phyloP scores from a whole-genome alignment of 345 rosid species.

The thale cress (Arabidopsis thaliana) region DNA sequence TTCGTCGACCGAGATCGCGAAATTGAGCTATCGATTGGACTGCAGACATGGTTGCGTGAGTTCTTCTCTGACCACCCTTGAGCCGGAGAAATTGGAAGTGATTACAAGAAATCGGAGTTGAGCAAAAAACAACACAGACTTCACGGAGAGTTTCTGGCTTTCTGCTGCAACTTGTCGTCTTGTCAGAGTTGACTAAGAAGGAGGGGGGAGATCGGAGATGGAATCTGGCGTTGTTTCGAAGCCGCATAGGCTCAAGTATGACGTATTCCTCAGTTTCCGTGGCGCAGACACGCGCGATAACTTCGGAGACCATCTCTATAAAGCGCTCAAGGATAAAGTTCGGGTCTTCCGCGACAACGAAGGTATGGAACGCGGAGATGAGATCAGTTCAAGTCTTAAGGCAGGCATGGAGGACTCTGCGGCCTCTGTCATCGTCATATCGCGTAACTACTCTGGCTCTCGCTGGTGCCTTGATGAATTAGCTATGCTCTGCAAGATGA shows the following conservation, averaged over 20 bases:
- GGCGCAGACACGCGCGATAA: slow-evolving; percentile 58
- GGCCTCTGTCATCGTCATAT: slow-evolving; percentile 51
- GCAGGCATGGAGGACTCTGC: slow-evolving; percentile 64
- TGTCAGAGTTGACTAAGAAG: too few species aligned
- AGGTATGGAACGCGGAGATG: slow-evolving; percentile 52
- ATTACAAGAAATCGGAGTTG: too few species aligned
- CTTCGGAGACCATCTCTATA: slow-evolving; percentile 42
- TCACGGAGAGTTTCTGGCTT: too few species aligned
- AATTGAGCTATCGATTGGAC: not conserved
- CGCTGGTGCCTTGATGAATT: slow-evolving; percentile 61
- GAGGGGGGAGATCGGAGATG: slow-evolving; percentile 16
- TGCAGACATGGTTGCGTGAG: not conserved
- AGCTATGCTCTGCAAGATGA: slow-evolving; percentile 48
- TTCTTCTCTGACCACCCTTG: not conserved
- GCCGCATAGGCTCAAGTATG: slow-evolving; percentile 52
- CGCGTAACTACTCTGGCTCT: slow-evolving; percentile 50
- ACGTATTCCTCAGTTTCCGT: slow-evolving; percentile 65
- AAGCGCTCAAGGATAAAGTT: slow-evolving; percentile 35
- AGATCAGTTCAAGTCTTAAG: slow-evolving; percentile 45
- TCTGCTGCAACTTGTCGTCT: too few species aligned
- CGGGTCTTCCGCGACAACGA: slow-evolving; percentile 55
- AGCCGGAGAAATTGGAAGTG: not conserved
- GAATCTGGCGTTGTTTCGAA: slow-evolving; percentile 3
- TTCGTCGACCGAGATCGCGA: not conserved
- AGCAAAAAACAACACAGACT: too few species aligned